These are phyloP conservation scores for Parafenestella ontariensis DNA, from an alignment of 2,329 filamentous ascomycete species.

Conservation along the genomic window DNA sequence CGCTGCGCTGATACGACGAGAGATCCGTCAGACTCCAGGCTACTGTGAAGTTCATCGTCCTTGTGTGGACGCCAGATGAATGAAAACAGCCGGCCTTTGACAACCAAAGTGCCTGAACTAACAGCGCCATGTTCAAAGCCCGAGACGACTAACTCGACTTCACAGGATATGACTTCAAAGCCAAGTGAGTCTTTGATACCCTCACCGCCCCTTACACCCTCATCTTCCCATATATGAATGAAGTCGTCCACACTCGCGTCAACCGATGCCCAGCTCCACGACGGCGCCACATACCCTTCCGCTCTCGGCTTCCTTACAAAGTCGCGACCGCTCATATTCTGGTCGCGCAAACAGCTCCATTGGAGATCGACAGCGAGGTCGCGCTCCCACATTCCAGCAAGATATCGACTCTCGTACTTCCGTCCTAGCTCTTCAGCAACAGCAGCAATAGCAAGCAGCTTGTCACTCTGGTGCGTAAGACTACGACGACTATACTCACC, in stretches of 20 bases:
- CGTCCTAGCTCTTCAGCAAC: conserved; percentile 12
- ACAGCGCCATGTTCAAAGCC: conserved; percentile 10
- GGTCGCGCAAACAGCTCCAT: conserved; percentile 1
- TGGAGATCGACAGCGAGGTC: conserved; percentile 11
- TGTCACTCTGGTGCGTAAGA: conserved; percentile 11
- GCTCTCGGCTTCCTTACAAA: conserved; percentile 1
- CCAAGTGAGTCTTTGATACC: conserved; percentile 4
- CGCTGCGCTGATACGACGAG: neutral
- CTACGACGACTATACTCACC: conserved; percentile 12
- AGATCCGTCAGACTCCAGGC: neutral
- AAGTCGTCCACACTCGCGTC: conserved; percentile 5
- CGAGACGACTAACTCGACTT: conserved; percentile 3
- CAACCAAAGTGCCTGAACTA: conserved; percentile 4
- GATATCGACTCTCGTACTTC: conserved; percentile 3
- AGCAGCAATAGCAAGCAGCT: conserved; percentile 11
- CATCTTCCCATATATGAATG: conserved; percentile 1
- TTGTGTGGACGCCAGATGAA: conserved; percentile 1
- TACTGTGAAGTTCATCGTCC: neutral
- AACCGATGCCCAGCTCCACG: conserved; percentile 16
- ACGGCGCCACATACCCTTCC: conserved; percentile 7
- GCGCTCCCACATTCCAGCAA: conserved; percentile 14
- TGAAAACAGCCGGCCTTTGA: neutral
- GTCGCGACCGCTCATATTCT: neutral
- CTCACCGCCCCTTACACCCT: neutral
- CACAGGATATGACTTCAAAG: conserved; percentile 8